phyloP scores from a whole-genome alignment of 1,139 yeast genomes.

The Lodderomyces beijingensis region DNA sequence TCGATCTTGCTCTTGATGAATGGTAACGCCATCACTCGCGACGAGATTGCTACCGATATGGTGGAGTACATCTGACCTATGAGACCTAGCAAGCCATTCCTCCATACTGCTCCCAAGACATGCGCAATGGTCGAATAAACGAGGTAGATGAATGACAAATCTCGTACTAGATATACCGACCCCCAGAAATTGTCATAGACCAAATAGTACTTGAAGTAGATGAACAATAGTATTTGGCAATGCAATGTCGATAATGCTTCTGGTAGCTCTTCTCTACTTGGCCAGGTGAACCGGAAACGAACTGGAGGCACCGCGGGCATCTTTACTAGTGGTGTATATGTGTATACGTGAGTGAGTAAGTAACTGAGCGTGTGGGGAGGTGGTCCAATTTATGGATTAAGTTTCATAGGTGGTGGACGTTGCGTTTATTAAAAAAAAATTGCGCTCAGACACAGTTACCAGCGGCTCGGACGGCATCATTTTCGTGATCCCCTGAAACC shows the following conservation, averaged over 20 bases:
- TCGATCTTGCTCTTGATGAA: constrained; percentile 55
- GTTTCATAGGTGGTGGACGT: too few species aligned
- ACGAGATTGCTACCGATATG: constrained; percentile 18
- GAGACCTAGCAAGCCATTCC: constrained; percentile 38
- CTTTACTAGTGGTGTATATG: too few species aligned
- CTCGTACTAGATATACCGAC: constrained; percentile 19
- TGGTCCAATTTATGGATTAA: too few species aligned
- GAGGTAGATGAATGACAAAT: constrained; percentile 20
- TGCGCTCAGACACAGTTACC: too few species aligned
- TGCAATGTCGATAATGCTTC: neutral
- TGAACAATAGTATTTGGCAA: constrained; percentile 2
- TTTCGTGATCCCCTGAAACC: too few species aligned
- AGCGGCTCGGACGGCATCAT: too few species aligned
- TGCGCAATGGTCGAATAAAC: constrained; percentile 13
- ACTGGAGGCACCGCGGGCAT: constrained; percentile 5
- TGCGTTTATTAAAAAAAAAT: too few species aligned
- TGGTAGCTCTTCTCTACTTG: constrained; percentile 4
- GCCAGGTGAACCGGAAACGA: constrained; percentile 3
- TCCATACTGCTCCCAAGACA: constrained; percentile 18
- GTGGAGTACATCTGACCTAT: constrained; percentile 12
- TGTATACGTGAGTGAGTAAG: too few species aligned
- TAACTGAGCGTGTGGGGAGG: too few species aligned
- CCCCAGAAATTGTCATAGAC: constrained; percentile 12
- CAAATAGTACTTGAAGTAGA: constrained; percentile 5
- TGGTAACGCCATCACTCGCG: constrained; percentile 46